Evolutionary conservation across 352 stramenopile species (phyloP), one percentile per base, ranked within the genome.

Genomic region (Phytophthora fragariaefolia): DNA sequence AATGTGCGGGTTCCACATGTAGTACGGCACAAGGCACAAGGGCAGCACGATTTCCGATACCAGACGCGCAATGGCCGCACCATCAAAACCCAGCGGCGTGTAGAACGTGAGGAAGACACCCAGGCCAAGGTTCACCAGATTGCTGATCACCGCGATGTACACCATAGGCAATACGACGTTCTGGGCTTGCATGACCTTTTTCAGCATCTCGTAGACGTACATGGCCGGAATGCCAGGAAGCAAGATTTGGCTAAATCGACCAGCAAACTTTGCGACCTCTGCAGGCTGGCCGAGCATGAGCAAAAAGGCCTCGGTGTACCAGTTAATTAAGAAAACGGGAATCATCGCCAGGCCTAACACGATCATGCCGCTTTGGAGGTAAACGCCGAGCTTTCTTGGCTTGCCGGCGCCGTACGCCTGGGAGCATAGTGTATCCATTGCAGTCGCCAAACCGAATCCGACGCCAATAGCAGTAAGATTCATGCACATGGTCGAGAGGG

Each of bases 371-470:
- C 80, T 92, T 54, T 96, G 86, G 30, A 96, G 73, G 49, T 96
- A 97, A 17, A 93, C 87, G 7, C 91, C 91, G 43, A 97, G 84
- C 47, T 92, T 87, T 30, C 75, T 68, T 0, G 79, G 63, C 26
- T 83, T 88, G 4, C 80, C 82, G 38, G 91, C 89, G 38, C 90
- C 90, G 50, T 86, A 92, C 36, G 90, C 86, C 67, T 96, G 83
- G 10, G 87, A 87, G 58, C 88, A 97, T 0, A 97, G 70, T 57
- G 91, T 97, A 68, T 97, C 91, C 73, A 98, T 84, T 10, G 89
- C 90, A 17, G 88, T 95, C 6, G 88, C 76, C 22, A 97, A 72
- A 0, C 89, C 89, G 30, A 96, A 88, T 5, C 83, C 88, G 6
- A 93, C 75, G 7, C 88, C 73, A 23, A 96, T 76, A 6, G 75